Percentiles rank a stretch among this genome's conserved stretches.
phyloP scores from a whole-genome alignment of 495 filamentous ascomycete genomes.

The Neurospora sp. region DNA sequence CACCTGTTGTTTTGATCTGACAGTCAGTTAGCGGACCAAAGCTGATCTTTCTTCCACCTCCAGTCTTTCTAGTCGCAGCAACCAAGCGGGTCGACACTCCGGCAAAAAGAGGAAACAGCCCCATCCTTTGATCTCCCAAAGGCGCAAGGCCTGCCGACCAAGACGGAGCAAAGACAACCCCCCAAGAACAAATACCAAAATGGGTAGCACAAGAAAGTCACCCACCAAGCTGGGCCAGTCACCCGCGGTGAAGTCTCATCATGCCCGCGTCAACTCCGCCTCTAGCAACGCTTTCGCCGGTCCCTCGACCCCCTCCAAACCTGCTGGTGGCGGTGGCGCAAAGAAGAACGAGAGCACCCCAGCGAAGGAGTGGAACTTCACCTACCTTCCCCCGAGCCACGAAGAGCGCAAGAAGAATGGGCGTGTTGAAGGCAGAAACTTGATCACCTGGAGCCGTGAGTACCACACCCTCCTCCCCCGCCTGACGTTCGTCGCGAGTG shows the following conservation, averaged over 20 bases:
- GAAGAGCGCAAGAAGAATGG: slow-evolving; percentile 15
- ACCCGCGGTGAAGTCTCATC: not conserved
- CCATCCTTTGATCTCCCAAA: not conserved
- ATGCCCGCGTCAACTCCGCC: not conserved
- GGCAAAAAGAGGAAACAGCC: not conserved
- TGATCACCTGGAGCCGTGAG: slow-evolving; percentile 28
- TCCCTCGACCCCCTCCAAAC: not conserved
- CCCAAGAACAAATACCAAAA: not conserved
- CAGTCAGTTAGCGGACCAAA: not conserved
- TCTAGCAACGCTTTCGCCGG: not conserved
- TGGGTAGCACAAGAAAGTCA: not conserved
- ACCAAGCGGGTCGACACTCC: not conserved
- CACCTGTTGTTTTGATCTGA: not conserved
- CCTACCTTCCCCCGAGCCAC: not conserved
- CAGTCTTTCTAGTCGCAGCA: not conserved
- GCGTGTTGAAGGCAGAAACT: slow-evolving; percentile 18
- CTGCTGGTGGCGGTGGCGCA: not conserved
- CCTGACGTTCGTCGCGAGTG: not conserved
- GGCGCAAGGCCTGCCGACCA: not conserved
- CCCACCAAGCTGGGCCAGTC: not conserved
- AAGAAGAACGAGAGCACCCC: not conserved
- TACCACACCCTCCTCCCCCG: not conserved
- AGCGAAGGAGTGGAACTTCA: slow-evolving; percentile 3
- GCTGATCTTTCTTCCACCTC: not conserved
- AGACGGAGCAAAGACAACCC: not conserved